phyloP scores from a whole-genome alignment of 2,329 filamentous ascomycete genomes.

The Nothophaeocryptopus gaeumannii region DNA sequence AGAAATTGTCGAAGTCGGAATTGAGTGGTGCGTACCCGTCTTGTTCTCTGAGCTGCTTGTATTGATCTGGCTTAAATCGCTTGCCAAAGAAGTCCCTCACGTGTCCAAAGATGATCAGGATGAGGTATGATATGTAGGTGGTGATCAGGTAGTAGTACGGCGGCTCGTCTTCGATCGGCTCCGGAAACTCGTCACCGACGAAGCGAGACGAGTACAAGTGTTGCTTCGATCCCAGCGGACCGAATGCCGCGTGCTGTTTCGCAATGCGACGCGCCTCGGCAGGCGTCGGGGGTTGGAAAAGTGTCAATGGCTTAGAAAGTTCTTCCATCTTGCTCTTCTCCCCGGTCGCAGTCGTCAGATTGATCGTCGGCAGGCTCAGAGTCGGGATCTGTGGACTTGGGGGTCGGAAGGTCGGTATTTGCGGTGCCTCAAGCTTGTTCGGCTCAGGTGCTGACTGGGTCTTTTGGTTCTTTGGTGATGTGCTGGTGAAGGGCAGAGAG shows the following conservation, averaged over 20 bases:
- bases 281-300: conserved; percentile 85
- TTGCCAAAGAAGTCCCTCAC: conserved; percentile 98
- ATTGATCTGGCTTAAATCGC: conserved; percentile 82
- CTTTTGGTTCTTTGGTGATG: conserved; percentile 28
- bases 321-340: conserved; percentile 73
- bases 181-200: conserved; percentile 72
- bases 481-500: conserved; percentile 30
- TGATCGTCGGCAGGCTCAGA: conserved; percentile 83
- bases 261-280: conserved; percentile 74
- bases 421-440: conserved; percentile 29
- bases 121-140: conserved; percentile 96
- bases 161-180: conserved; percentile 89
- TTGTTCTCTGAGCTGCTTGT: conserved; percentile 74
- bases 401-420: conserved; percentile 61
- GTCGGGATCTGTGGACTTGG: conserved; percentile 66
- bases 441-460: conserved; percentile 35
- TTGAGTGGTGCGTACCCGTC: conserved; percentile 95
- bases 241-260: conserved; percentile 85
- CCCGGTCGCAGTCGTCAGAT: conserved; percentile 78
- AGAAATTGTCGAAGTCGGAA: conserved; percentile 98
- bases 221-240: conserved; percentile 72
- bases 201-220: conserved; percentile 90
- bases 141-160: conserved; percentile 96
- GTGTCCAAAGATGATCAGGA: conserved; percentile 93
- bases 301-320: conserved; percentile 67